Base-by-base conservation (phyloP, 1,284 basidiomycete species). In the Ustilago bromivora region DNA sequence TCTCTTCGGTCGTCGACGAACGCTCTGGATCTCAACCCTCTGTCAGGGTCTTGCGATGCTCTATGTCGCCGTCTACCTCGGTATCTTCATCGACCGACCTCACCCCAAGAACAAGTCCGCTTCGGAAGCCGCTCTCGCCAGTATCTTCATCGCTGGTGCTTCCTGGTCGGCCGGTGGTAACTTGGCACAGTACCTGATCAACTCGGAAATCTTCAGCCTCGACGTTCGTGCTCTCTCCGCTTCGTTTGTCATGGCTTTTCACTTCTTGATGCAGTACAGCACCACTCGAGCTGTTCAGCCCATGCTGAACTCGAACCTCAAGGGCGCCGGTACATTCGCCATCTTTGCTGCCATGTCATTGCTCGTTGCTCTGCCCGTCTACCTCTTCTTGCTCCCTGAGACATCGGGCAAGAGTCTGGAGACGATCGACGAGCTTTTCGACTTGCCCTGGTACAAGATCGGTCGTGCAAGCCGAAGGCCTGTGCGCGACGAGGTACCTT, bases 371-470 rank as follows among this genome's bases (percentile, higher is more conserved):
- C 57, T 77, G 17, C 74, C 74, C 8, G 60, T 72, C 36, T 77
- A 77, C 63, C 56, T 68, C 13, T 77, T 77, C 61, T 70, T 77
- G 56, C 66, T 77, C 23, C 74, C 74, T 56, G 74, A 77, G 52
- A 77, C 74, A 2, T 69, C 70, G 53, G 74, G 74, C n/a, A 63
- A 66, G 74, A 69, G 66, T 58, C 57, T 77, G 38, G 74, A 77
- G 74, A 72, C 49, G 52, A 72, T 77, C 63, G 74, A 77, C 56
- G 70, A 77, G 66, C 61, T 77, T 9, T 77, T 77, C 61, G 74
- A 77, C 34, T 32, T 77, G 61, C 70, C 74, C 1, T 77, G 74
- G 74, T 77, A 77, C 70, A 77, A 72, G 66, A 77, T 77, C 35
- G 74, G 70, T 17, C 59, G 66, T 15, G 74, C 74, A 23, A 68